These are phyloP conservation scores for Coemansia asiatica DNA, from an alignment of 192 early-diverging fungal genomes.

Conservation along the genomic window DNA sequence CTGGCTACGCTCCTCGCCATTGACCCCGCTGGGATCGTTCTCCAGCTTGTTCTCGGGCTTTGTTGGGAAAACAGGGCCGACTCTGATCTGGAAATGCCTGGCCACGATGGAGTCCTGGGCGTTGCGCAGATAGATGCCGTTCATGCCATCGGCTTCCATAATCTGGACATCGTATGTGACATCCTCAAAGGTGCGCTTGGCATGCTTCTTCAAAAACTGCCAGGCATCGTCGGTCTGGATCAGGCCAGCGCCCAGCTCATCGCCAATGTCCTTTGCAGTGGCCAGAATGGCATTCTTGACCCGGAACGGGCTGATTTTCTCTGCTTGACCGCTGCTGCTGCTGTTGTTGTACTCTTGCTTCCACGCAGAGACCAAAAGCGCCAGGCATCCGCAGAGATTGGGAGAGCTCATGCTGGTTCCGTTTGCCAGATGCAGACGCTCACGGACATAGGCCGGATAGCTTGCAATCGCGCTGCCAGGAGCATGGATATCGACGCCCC, in stretches of 20 bases:
- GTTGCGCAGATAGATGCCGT: slow-evolving; percentile 88
- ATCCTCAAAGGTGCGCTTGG: slow-evolving; percentile 61
- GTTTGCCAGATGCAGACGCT: slow-evolving; percentile 77
- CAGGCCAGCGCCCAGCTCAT: slow-evolving; percentile 74
- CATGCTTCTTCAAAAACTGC: slow-evolving; percentile 69
- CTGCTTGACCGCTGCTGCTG: slow-evolving; percentile 57
- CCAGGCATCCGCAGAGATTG: slow-evolving; percentile 84
- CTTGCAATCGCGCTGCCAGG: slow-evolving; percentile 92
- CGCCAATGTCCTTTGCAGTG: slow-evolving; percentile 75
- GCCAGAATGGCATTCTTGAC: slow-evolving; percentile 74
- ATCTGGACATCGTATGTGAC: slow-evolving; percentile 62
- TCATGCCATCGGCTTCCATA: slow-evolving; percentile 10
- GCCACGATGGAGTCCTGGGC: slow-evolving; percentile 65
- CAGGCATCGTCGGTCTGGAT: slow-evolving; percentile 88
- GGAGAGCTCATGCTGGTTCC: slow-evolving; percentile 96
- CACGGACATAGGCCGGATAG: slow-evolving; percentile 77
- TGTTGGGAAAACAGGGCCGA: slow-evolving; percentile 31
- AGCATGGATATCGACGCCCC: slow-evolving; percentile 78
- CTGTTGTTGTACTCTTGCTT: slow-evolving; percentile 63
- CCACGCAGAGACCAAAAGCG: slow-evolving; percentile 82
- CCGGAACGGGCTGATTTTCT: slow-evolving; percentile 78
- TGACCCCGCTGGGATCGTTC: slow-evolving; percentile 60
- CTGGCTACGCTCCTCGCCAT: slow-evolving; percentile 58
- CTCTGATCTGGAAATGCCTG: slow-evolving; percentile 57
- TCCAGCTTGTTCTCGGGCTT: slow-evolving; percentile 62